phyloP scores from a whole-genome alignment of 2,329 filamentous ascomycete genomes.

The Alternaria ventricosa region DNA sequence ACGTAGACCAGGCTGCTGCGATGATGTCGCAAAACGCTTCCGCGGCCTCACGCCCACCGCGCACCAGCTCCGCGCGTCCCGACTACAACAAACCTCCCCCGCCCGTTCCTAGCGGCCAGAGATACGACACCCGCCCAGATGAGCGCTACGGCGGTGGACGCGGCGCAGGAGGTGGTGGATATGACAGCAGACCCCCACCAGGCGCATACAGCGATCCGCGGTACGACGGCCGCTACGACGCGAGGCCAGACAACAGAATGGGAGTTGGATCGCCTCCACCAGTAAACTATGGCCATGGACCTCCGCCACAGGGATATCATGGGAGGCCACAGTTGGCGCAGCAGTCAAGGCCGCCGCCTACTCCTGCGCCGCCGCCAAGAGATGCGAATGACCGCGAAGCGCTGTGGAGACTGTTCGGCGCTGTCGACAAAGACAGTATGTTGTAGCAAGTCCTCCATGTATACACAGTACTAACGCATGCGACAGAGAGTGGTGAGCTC shows the following conservation, averaged over 20 bases:
- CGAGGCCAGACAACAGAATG: conserved; percentile 32
- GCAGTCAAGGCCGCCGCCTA: conserved; percentile 51
- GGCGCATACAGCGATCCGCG: conserved; percentile 49
- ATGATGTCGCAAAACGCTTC: conserved; percentile 43
- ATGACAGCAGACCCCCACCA: conserved; percentile 44
- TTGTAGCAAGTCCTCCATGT: neutral
- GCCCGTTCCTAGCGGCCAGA: conserved; percentile 30
- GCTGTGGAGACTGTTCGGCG: conserved; percentile 83
- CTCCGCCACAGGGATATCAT: conserved; percentile 67
- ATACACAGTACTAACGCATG: conserved; percentile 8
- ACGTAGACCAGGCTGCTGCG: conserved; percentile 49
- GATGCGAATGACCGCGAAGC: conserved; percentile 71
- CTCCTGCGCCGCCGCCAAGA: conserved; percentile 58
- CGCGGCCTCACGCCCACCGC: conserved; percentile 37
- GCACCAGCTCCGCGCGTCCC: conserved; percentile 42
- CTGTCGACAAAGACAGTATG: conserved; percentile 84
- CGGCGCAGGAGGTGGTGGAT: conserved; percentile 27
- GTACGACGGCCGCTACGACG: conserved; percentile 40
- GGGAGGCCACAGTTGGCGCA: conserved; percentile 65
- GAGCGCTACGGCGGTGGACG: conserved; percentile 44
- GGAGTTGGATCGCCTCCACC: conserved; percentile 56
- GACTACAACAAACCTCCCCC: conserved; percentile 55
- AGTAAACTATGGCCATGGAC: conserved; percentile 61
- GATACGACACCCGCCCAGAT: conserved; percentile 46
- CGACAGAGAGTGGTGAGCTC: conserved; percentile 74